phyloP scores from a whole-genome alignment of 2,329 filamentous ascomycete genomes.

The Cryphonectria nitschkei region DNA sequence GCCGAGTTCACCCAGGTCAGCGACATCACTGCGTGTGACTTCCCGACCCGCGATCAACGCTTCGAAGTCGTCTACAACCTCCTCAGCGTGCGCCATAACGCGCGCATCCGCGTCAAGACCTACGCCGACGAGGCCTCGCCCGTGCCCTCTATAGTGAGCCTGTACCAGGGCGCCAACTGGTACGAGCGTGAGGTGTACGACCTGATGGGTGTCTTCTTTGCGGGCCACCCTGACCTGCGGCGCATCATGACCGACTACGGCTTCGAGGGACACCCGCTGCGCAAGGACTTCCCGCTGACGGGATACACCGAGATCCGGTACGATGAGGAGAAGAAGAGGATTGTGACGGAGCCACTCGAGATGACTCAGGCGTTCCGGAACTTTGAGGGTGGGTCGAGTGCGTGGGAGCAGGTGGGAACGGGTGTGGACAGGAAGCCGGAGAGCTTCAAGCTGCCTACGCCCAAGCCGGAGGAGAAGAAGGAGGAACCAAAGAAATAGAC shows the following conservation, averaged over 20 bases:
- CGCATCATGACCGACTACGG: conserved; percentile 99
- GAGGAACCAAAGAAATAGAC: conserved; percentile 89
- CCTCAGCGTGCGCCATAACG: conserved; percentile 93
- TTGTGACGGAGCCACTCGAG: conserved; percentile 96
- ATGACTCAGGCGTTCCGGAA: conserved; percentile 98
- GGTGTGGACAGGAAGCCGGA: conserved; percentile 82
- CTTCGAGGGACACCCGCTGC: conserved; percentile 94
- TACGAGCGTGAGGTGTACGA: conserved; percentile 98
- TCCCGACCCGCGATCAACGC: conserved; percentile 90
- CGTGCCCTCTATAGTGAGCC: conserved; percentile 81
- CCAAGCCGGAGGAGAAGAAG: conserved; percentile 91
- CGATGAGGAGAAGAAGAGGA: conserved; percentile 99
- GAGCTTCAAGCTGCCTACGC: conserved; percentile 89
- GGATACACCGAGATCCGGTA: conserved; percentile 98
- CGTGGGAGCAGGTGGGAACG: conserved; percentile 67
- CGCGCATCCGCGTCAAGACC: conserved; percentile 96
- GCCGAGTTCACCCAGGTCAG: conserved; percentile 95
- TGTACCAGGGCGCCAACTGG: conserved; percentile 98
- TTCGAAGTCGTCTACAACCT: conserved; percentile 99
- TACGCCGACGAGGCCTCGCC: conserved; percentile 96
- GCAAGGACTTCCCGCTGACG: conserved; percentile 97
- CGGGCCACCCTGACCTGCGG: conserved; percentile 90
- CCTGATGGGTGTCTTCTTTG: conserved; percentile 96
- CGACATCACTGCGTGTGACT: conserved; percentile 93
- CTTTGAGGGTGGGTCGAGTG: conserved; percentile 85